Conservation (phyloP, 176 grass and related monocot species). For the Themeda triandra region DNA sequence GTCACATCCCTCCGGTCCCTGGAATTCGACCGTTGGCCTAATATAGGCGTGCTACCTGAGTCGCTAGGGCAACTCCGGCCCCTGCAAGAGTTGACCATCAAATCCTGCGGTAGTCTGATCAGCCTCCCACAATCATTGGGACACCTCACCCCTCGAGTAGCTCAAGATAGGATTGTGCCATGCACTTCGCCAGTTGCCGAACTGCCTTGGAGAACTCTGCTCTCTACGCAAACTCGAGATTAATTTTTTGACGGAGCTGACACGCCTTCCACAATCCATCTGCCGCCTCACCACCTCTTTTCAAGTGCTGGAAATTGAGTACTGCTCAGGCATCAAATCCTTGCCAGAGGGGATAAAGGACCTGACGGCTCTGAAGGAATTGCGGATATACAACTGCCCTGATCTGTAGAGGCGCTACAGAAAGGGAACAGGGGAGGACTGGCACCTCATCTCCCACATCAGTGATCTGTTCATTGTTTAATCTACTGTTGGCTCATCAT, state of each 20-base stretch:
- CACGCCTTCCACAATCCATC: neutral
- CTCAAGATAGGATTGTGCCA: rapidly evolving
- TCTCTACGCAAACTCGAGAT: neutral
- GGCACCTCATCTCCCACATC: neutral
- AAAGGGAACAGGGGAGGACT: too few species aligned
- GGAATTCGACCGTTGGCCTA: rapidly evolving
- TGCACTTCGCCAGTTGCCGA: neutral
- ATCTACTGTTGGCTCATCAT: too few species aligned
- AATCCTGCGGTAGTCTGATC: neutral
- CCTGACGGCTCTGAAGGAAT: too few species aligned
- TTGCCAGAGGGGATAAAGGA: neutral
- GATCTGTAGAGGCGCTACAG: too few species aligned
- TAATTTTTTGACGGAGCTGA: rapidly evolving
- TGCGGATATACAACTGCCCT: rapidly evolving
- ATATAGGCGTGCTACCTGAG: neutral
- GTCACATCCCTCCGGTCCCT: neutral
- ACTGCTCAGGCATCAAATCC: neutral
- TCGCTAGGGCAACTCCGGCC: neutral
- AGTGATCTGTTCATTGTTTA: neutral
- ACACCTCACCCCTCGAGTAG: neutral
- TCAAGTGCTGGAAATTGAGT: rapidly evolving
- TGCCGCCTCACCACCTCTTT: neutral
- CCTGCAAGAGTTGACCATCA: neutral
- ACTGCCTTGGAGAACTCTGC: neutral
- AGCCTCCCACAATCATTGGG: neutral